Conservation (phyloP, 208 protist species). For the Polymyxa betae region DNA sequence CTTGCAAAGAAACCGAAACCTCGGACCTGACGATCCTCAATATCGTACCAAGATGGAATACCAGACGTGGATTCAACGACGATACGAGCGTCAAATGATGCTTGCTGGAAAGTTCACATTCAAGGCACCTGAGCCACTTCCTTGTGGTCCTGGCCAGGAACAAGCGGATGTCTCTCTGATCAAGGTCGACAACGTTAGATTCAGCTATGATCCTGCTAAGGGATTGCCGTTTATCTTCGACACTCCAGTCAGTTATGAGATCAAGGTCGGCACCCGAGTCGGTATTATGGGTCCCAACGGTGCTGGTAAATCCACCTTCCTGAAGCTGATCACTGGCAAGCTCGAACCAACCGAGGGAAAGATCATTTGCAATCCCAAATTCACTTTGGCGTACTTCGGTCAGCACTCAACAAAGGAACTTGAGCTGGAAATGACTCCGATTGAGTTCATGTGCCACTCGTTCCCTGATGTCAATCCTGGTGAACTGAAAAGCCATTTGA, state of each 20-base stretch:
- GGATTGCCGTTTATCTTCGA: slow-evolving; percentile 2
- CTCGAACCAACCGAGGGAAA: background rate
- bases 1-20: background rate
- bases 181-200: slow-evolving; percentile 5
- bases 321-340: slow-evolving; percentile 51
- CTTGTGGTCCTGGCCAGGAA: background rate
- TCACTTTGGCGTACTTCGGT: slow-evolving; percentile 24
- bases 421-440: slow-evolving; percentile 51
- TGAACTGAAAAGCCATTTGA: slow-evolving; percentile 54
- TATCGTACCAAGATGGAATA: background rate
- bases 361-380: background rate
- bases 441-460: slow-evolving; percentile 51
- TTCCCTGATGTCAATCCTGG: slow-evolving; percentile 47
- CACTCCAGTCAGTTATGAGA: background rate
- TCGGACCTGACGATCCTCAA: background rate
- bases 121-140: background rate
- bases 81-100: slow-evolving; percentile 36
- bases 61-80: background rate
- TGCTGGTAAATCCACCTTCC: slow-evolving; percentile 55
- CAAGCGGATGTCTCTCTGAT: slow-evolving; percentile 49
- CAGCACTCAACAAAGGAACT: slow-evolving; percentile 54
- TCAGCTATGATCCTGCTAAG: slow-evolving; percentile 2
- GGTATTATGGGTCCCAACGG: slow-evolving; percentile 54
- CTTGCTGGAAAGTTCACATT: background rate
- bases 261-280: background rate